phyloP scores from a whole-genome alignment of 139 green algal species.

The Coelastrella sp. region DNA sequence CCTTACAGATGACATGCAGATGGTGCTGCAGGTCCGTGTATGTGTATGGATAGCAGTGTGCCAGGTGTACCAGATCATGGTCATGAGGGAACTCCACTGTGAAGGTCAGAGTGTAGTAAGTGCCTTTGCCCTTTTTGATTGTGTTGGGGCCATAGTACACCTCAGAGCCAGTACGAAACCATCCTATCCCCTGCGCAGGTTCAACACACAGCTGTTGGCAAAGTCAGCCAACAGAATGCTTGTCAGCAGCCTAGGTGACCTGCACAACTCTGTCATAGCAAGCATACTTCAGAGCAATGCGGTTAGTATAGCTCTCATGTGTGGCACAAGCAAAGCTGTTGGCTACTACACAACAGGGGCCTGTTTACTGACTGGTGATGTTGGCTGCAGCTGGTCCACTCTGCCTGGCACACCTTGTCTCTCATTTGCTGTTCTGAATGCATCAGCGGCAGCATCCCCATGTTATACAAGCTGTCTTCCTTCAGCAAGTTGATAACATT shows the following conservation, averaged over 20 bases:
- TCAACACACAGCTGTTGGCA: neutral
- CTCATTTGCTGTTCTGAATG: conserved; percentile 45
- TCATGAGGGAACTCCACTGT: conserved; percentile 53
- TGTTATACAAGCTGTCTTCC: conserved; percentile 74
- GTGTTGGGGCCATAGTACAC: conserved; percentile 65
- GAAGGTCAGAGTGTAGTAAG: conserved; percentile 77
- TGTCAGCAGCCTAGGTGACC: too few relatives aligned
- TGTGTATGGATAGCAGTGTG: conserved; percentile 81
- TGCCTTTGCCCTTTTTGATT: conserved; percentile 49
- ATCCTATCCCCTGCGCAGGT: conserved; percentile 48
- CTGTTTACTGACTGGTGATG: too few relatives aligned
- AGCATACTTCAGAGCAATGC: too few relatives aligned
- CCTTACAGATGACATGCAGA: conserved; percentile 46
- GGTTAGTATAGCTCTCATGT: too few relatives aligned
- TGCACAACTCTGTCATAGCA: too few relatives aligned
- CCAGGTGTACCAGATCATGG: conserved; percentile 71
- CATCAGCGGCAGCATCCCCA: conserved; percentile 65
- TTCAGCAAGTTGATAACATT: conserved; percentile 86
- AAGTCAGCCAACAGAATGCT: neutral
- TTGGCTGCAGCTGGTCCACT: too few relatives aligned
- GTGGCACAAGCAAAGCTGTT: too few relatives aligned
- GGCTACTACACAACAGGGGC: too few relatives aligned
- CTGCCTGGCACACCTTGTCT: neutral
- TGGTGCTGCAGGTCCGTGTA: conserved; percentile 78
- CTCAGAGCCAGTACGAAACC: conserved; percentile 48